A percentile compares a stretch with the other conserved stretches of the same genome.
phyloP scores from a whole-genome alignment of 2,329 filamentous ascomycete genomes.

The Pseudogymnoascus sp. region DNA sequence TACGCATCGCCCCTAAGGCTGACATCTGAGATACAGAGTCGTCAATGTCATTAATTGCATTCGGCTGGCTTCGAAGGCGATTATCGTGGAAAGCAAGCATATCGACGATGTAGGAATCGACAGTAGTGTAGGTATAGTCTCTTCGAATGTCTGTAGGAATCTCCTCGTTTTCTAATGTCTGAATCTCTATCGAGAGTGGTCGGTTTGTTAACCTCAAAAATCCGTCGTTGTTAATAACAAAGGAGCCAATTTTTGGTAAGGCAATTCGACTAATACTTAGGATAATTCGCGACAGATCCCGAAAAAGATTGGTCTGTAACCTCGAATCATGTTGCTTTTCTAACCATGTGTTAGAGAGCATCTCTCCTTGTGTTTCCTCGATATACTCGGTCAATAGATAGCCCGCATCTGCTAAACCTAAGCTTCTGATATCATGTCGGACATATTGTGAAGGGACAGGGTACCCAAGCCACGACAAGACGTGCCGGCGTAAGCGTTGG shows the following conservation, averaged over 20 bases:
- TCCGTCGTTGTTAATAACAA: no score
- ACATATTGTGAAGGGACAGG: constrained; percentile 22
- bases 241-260: constrained; percentile 16
- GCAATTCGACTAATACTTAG: constrained; percentile 20
- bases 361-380: constrained; percentile 19
- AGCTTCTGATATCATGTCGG: background rate
- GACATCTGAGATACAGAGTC: constrained; percentile 28
- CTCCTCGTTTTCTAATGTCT: no score
- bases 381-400: constrained; percentile 28
- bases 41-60: constrained; percentile 23
- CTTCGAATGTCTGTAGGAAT: no score
- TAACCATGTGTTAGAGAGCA: constrained; percentile 26
- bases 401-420: constrained; percentile 13
- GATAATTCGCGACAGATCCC: constrained; percentile 22
- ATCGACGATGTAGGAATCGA: no score
- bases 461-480: constrained; percentile 19
- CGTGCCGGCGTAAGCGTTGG: constrained; percentile 12
- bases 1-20: constrained; percentile 24
- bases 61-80: constrained; percentile 10
- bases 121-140: no score
- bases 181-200: no score
- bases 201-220: no score
- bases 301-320: constrained; percentile 20
- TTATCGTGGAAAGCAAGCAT: no score
- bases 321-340: constrained; percentile 17